Percentiles rank a stretch among this genome's conserved stretches.
Evolutionary conservation across 2,329 filamentous ascomycete species (phyloP).

Genomic region (Venturia aucupariae): DNA sequence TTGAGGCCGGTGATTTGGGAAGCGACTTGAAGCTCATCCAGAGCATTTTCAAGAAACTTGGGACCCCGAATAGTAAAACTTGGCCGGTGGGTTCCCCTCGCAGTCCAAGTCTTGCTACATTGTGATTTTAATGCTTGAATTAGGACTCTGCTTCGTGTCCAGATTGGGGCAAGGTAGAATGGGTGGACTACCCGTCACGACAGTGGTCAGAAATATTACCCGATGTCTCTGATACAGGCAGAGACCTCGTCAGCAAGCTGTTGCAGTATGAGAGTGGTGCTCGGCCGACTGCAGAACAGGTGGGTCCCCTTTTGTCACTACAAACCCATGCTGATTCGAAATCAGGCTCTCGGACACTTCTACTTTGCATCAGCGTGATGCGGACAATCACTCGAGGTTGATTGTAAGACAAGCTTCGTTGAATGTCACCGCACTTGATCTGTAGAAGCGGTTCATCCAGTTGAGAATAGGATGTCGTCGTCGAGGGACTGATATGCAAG

Average conservation of each 20-base stretch:
- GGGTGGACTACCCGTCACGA: constrained; percentile 60
- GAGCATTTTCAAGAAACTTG: constrained; percentile 85
- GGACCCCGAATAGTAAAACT: constrained; percentile 66
- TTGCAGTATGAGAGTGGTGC: constrained; percentile 62
- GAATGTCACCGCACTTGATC: too few species aligned
- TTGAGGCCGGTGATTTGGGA: constrained; percentile 81
- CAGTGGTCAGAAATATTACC: constrained; percentile 64
- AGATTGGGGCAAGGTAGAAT: constrained; percentile 82
- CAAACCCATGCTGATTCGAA: background rate
- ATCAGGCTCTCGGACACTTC: constrained; percentile 3
- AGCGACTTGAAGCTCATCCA: constrained; percentile 86
- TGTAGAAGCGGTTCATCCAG: too few species aligned
- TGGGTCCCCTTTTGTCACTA: constrained; percentile 19
- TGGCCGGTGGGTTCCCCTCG: constrained; percentile 59
- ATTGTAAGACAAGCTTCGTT: too few species aligned
- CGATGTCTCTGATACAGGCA: constrained; percentile 46
- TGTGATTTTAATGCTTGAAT: constrained; percentile 15
- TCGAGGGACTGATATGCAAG: too few species aligned
- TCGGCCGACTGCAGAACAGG: constrained; percentile 59
- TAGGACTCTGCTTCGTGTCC: constrained; percentile 59
- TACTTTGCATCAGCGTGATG: background rate
- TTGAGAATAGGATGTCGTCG: too few species aligned
- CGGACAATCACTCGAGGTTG: background rate
- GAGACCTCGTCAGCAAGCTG: constrained; percentile 57
- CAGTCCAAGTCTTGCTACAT: background rate